phyloP scores from a whole-genome alignment of 768 basidiomycete genomes.

The Suillus tomentosus region DNA sequence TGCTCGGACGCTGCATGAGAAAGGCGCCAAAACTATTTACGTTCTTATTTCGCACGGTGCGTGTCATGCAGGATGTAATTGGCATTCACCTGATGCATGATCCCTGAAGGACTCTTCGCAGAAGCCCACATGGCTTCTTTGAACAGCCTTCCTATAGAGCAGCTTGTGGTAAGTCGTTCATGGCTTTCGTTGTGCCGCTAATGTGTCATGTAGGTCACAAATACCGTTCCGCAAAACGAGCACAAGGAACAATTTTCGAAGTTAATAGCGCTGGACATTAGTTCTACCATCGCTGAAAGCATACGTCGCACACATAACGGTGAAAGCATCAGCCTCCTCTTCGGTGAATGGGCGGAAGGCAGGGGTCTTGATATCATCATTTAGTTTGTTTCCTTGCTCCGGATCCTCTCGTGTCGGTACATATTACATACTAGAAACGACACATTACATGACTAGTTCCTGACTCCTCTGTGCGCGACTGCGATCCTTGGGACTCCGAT shows the following conservation, averaged over 20 bases:
- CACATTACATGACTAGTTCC: background rate
- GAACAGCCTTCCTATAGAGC: slow-evolving; percentile 72
- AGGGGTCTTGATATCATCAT: slow-evolving; percentile 30
- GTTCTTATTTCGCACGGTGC: slow-evolving; percentile 92
- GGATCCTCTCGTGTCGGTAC: slow-evolving; percentile 4
- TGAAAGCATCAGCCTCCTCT: slow-evolving; percentile 87
- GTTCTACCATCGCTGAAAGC: slow-evolving; percentile 91
- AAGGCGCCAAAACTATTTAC: slow-evolving; percentile 84
- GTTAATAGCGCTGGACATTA: slow-evolving; percentile 87
- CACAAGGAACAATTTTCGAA: slow-evolving; percentile 68
- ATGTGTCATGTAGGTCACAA: slow-evolving; percentile 69
- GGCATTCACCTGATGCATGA: slow-evolving; percentile 12
- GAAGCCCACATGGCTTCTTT: slow-evolving; percentile 71
- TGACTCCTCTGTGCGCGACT: background rate
- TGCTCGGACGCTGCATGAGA: slow-evolving; percentile 81
- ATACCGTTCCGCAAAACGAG: slow-evolving; percentile 85
- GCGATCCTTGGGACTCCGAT: background rate
- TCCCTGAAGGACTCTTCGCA: slow-evolving; percentile 67
- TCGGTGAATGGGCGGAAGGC: slow-evolving; percentile 76
- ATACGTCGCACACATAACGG: slow-evolving; percentile 95
- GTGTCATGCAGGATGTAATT: slow-evolving; percentile 17
- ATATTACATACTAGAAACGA: slow-evolving; percentile 4
- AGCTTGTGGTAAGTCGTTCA: slow-evolving; percentile 70
- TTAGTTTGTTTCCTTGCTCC: slow-evolving; percentile 17
- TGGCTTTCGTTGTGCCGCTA: background rate